Evolutionary conservation across 106 monocot genomes (phyloP), one percentile per base, ranked within the genome.

Genomic region (Apostasia shenzhenica): DNA sequence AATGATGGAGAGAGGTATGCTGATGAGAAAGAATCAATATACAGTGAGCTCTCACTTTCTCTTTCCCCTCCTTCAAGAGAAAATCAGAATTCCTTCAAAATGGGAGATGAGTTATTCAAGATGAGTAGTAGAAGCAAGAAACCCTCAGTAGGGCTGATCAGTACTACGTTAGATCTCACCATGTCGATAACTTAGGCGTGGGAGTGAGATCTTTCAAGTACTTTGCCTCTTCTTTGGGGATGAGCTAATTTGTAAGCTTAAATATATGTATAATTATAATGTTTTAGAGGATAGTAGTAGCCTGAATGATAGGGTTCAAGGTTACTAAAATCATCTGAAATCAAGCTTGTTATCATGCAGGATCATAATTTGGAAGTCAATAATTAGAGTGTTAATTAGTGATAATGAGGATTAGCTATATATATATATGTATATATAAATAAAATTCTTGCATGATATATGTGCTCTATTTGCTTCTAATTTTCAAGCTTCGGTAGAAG

Each of bases 121-220:
- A 40, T 59, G 63, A 57, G 67, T 59, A 73, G 66, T 59, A 26
- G 26, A 26, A 79, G 74, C 53, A 73, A 66, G 40, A 84, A 82
- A 75, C 85, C 81, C 74, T 71, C 52, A 50, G 7, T 77, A 76
- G 82, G 89, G 82, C 71, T 75, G 86, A 26, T 26, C 26, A 26
- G 26, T 26, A 92, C 89, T 92, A 89, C 95, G 92, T 92, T 92
- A 70, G 92, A 97, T 97, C 95, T 95, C 86, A 95, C 95, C 91
- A 95, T 95, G 95, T 92, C 92, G 47, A 92, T 97, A 67, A 85
- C 12, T 13, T 62, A 74, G 81, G 79, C 95, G 82, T 95, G 89
- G 95, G 91, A 97, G 86, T 97, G 95, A 92, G 92, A 92, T 92
- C 95, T 97, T 89, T 85, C 84, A 91, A 95, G 95, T 95, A 95